Base-by-base conservation (phyloP, 331 rosid genomes). In the Stylosanthes scabra region DNA sequence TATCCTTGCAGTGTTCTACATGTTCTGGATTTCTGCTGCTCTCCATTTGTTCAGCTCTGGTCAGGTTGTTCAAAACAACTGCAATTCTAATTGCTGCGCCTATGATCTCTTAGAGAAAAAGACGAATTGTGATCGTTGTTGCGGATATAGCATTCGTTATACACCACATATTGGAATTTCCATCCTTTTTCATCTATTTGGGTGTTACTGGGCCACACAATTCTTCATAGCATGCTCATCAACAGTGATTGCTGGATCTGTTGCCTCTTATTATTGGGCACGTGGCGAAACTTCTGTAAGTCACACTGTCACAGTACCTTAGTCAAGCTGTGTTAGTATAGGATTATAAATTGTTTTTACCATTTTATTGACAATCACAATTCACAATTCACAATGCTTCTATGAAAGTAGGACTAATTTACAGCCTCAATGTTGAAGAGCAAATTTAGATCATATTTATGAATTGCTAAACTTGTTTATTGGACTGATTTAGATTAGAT, bases 241-340 rank as follows among this genome's bases (percentile, higher is more conserved):
- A 47, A 89, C 98, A 0, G 92, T 93, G 39, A 87, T 93, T 83
- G 96, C 98, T 13, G 98, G 98, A 76, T 89, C 96, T 28, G 96
- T 93, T 49, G 96, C 96, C 60, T 87, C 98, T 52, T 93, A 93
- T 68, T 93, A 93, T 71, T 93, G 98, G 98, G 90, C 97, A 70
- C 88, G 84, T 28, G 88, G 92, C 37, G 96, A 90, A 78, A 75
- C 86, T 44, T 88, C 97, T 10, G 98, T 93, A 88, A 85, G 98
- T 79, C 71, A 12, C 73, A 51, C 31, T 56, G 98, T 79, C 71
- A 12, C 73, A 51, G 39, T 56, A 61, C 66, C 44, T 25, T 49
- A 40, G 7, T 3, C 50, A 59, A 27, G 54, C 37, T 51, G 40
- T 55, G 20, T 60, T 7, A 13, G 7, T 70, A 31, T 44, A 16